Percentiles rank a stretch among this genome's conserved stretches.
These are phyloP conservation scores for Neurospora sp. DNA, from an alignment of 2,329 filamentous ascomycete species.

Conservation along the genomic window DNA sequence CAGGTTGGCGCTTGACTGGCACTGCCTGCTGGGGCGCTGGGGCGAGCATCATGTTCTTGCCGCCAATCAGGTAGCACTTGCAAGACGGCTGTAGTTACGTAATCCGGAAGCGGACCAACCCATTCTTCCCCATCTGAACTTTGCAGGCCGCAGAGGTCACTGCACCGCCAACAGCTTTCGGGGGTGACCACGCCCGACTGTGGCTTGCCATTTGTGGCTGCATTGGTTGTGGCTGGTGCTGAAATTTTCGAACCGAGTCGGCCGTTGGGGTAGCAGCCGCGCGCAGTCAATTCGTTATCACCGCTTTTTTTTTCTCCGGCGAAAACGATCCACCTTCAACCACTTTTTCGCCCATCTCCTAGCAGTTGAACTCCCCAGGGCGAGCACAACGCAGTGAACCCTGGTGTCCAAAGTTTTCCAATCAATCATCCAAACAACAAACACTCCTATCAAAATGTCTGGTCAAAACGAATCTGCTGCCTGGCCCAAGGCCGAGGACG, in stretches of 20 bases:
- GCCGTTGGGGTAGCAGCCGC: neutral
- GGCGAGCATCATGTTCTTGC: constrained; percentile 14
- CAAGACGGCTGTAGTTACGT: constrained; percentile 13
- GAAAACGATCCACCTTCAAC: neutral
- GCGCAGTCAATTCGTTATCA: neutral
- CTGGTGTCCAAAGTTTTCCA: constrained; percentile 12
- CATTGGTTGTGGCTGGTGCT: neutral
- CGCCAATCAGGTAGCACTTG: constrained; percentile 3
- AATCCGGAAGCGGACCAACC: constrained; percentile 11
- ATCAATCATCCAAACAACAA: constrained; percentile 1
- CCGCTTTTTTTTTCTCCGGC: constrained; percentile 3
- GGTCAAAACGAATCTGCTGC: constrained; percentile 32
- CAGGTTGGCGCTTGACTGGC: constrained; percentile 21
- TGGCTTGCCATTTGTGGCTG: neutral
- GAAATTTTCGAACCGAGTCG: neutral
- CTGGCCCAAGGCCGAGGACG: constrained; percentile 60
- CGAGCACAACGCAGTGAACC: constrained; percentile 22
- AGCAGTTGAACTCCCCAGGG: constrained; percentile 13
- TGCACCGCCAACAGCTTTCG: neutral
- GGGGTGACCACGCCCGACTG: neutral
- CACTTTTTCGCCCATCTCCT: constrained; percentile 8
- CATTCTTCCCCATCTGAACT: neutral
- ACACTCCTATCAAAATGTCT: constrained; percentile 16
- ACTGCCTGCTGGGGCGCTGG: constrained; percentile 6
- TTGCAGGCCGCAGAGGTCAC: neutral